A percentile compares a stretch with the other conserved stretches of the same genome.
These are phyloP conservation scores for Croton setiger DNA, from an alignment of 441 rosid species.

Conservation along the genomic window DNA sequence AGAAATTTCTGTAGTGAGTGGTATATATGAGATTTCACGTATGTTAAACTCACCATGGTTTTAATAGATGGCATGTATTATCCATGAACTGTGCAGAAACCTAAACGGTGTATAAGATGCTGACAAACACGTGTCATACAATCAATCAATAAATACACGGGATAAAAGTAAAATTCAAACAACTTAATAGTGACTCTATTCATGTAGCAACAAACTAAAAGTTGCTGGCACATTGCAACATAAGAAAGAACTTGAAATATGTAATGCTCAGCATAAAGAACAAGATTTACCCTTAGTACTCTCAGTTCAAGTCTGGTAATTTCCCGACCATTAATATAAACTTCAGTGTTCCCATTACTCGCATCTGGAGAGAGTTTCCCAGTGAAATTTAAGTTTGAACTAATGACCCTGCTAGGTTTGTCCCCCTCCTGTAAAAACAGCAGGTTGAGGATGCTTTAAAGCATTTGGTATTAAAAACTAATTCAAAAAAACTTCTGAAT, in stretches of 20 bases:
- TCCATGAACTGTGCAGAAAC: background rate
- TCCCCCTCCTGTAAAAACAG: constrained; percentile 79
- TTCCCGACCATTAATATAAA: constrained; percentile 90
- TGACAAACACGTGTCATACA: background rate
- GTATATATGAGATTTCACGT: no score
- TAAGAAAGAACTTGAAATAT: background rate
- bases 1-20: no score
- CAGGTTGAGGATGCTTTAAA: constrained; percentile 11
- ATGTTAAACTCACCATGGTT: no score
- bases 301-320: constrained; percentile 86
- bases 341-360: constrained; percentile 89
- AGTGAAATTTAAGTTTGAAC: constrained; percentile 84
- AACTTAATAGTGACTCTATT: background rate
- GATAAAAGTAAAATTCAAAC: background rate
- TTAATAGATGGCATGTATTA: no score
- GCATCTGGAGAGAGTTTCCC: constrained; percentile 78
- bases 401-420: constrained; percentile 75
- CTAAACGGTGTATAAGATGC: background rate
- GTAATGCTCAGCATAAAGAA: background rate
- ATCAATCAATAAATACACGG: background rate
- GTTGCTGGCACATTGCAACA: background rate
- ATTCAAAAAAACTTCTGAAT: constrained; percentile 1
- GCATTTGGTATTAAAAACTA: background rate
- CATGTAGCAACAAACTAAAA: background rate
- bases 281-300: constrained; percentile 61